Base-by-base conservation (phyloP, 768 basidiomycete genomes). In the Phlebiopsis flavidoalba region DNA sequence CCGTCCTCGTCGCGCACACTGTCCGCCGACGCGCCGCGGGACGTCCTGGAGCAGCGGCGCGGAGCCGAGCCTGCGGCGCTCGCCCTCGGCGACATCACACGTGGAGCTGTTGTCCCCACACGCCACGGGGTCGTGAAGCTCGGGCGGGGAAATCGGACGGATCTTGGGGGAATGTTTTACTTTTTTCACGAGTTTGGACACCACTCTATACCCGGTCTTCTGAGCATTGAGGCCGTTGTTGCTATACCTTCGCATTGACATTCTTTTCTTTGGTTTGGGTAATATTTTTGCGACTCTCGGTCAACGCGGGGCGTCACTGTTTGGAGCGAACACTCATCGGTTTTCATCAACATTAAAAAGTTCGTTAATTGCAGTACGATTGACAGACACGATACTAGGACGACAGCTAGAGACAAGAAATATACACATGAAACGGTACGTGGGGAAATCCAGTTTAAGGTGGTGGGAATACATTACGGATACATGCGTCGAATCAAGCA, bases 401-500 rank as follows among this genome's bases (percentile, higher is more conserved):
- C 17, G 11, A 43, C 26, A 31, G 26, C 40, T 43, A 10, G 3
- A 43, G 40, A 8, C 40, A 43, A 43, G 8, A 2, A 43, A 43
- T 43, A 43, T 17, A 17, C 40, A 17, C 12, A 43, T 3, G 17
- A 12, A n/a, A 43, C 40, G 26, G 40, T 43, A 43, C 12, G 17
- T 12, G 10, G 40, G 40, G 40, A 43, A 43, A 17, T 43, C 40
- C 40, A 8, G 40, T 43, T 17, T 36, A 8, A 7, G 35, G n/a
- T 35, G 5, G 31, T n/a, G 52, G 35, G 4, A 36, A 33, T 53
- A 36, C 50, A 52, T 52, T 26, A 17, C 33, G 52, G 35, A 36
- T 36, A 11, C 15, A 14, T 11, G 33, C 17, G 5, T 15, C 19
- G 8, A 12, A 53, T 60, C 37, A 66, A 50, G 63, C 67, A 59